Base-by-base conservation (phyloP, 2,329 filamentous ascomycete genomes). In the Huntiella moniliformis region DNA sequence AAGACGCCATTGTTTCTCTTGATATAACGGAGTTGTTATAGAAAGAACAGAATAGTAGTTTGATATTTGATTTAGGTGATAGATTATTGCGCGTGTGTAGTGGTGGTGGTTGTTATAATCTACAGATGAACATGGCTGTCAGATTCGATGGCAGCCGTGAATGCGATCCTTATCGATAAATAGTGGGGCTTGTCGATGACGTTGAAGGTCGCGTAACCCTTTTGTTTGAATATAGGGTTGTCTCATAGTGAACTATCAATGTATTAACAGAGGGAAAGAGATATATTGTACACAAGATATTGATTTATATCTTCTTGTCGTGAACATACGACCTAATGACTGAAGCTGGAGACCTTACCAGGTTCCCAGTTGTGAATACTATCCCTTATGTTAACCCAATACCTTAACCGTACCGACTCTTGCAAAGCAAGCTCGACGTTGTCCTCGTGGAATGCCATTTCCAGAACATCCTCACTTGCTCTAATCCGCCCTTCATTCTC, bases 371-470 rank as follows among this genome's bases (percentile, higher is more conserved):
- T 74, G 57, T 80, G 67, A 56, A 95, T 65, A 40, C 77, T 82
- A 60, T 92, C 81, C 51, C 76, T 71, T 51, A 96, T 79, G 61
- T 87, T 94, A 47, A 81, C 71, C 88, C 88, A 95, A 65, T 95
- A 96, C 59, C 85, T 68, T 64, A 95, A 62, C 59, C 73, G 68
- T 1, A 94, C 76, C 39, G 79, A 77, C 69, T 92, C 84, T 50
- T 58, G 61, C 62, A 72, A 77, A 12, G 86, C 88, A 6, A 51
- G 62, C 36, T 77, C 69, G 35, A 82, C 57, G 57, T 88, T 74
- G 42, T 79, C 81, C 6, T 60, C 55, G 51, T 64, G 67, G 57
- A 96, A 88, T 1, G 77, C 74, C 46, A 59, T 55, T 40, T 72
- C 81, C 17, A 96, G 56, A 1, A 62, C 59, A 42, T 61, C 61